These are phyloP conservation scores for Musa schizocarpa DNA, from an alignment of 176 grass and related monocot species.

Conservation along the genomic window DNA sequence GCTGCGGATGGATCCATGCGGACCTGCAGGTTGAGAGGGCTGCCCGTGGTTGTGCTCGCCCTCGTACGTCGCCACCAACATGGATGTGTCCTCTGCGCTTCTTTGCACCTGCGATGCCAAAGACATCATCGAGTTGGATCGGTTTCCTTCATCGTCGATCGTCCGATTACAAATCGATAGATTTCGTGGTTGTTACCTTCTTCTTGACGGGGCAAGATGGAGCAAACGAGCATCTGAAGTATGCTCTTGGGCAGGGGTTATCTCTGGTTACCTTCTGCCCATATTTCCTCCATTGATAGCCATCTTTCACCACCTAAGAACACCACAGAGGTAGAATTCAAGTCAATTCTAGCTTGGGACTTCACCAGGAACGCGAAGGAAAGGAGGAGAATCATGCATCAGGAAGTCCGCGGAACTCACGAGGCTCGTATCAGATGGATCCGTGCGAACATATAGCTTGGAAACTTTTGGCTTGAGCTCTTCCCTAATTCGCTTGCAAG, in stretches of 20 bases:
- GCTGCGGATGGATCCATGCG: too few species aligned
- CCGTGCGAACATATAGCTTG: constrained; percentile 13
- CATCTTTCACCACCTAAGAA: constrained; percentile 76
- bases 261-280: constrained; percentile 94
- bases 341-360: too few species aligned
- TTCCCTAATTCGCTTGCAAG: constrained; percentile 25
- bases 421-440: constrained; percentile 22
- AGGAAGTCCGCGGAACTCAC: background rate
- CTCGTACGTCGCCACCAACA: constrained; percentile 81
- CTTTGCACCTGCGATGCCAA: constrained; percentile 46
- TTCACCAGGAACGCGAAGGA: background rate
- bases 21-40: constrained; percentile 13
- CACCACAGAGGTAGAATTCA: background rate
- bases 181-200: constrained; percentile 38
- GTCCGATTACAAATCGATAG: too few species aligned
- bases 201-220: constrained; percentile 77
- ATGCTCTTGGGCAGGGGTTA: constrained; percentile 85
- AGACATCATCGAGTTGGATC: background rate
- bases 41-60: constrained; percentile 77
- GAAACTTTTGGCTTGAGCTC: constrained; percentile 28
- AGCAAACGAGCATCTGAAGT: constrained; percentile 88
- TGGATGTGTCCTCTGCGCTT: constrained; percentile 50
- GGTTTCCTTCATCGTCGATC: background rate
- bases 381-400: background rate
- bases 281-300: constrained; percentile 94